Evolutionary conservation across 441 rosid genomes (phyloP), one percentile per base, ranked within the genome.

Genomic region (Dalechampia spathulata): DNA sequence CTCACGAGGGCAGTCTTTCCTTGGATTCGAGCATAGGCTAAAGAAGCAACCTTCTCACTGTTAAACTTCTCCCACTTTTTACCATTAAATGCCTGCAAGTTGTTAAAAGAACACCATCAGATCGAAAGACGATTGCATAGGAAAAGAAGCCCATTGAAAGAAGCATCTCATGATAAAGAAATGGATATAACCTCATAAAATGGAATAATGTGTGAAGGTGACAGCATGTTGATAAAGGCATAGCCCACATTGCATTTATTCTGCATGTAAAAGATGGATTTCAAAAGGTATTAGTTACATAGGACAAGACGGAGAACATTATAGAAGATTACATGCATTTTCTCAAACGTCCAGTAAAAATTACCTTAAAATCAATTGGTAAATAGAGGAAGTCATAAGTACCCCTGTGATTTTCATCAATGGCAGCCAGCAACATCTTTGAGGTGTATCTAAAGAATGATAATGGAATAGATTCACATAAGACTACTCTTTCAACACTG

Each of bases 51-150:
- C 71, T 94, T 94, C 76, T 94, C 99, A 26, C 99, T 94, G 71
- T 90, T 94, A 67, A 94, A 94, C 80, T 94, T 94, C 77, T 90
- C 97, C 99, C 99, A 94, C 77, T 80, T 94, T 81, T 94, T 94
- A 58, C 99, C 97, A 67, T 90, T 86, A 72, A 94, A 83, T 41
- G 95, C 90, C 99, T 94, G 72, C 63, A 66, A 8, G 46, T 48
- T n/a, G n/a, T n/a, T 25, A 40, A 27, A 25, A 67, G 32, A 34
- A 48, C 8, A 23, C 3, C 48, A 53, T 22, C 21, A 26, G 20
- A 26, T 34, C 19, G 32, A 13, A 27, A 50, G n/a, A n/a, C n/a
- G n/a, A n/a, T n/a, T n/a, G n/a, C n/a, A n/a, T n/a, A n/a, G n/a
- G n/a, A n/a, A n/a, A n/a, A n/a, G n/a, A n/a, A n/a, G n/a, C n/a